These are phyloP conservation scores for cucumber (Cucumis sativus) DNA, from an alignment of 306 rosid species.

Conservation along the genomic window DNA sequence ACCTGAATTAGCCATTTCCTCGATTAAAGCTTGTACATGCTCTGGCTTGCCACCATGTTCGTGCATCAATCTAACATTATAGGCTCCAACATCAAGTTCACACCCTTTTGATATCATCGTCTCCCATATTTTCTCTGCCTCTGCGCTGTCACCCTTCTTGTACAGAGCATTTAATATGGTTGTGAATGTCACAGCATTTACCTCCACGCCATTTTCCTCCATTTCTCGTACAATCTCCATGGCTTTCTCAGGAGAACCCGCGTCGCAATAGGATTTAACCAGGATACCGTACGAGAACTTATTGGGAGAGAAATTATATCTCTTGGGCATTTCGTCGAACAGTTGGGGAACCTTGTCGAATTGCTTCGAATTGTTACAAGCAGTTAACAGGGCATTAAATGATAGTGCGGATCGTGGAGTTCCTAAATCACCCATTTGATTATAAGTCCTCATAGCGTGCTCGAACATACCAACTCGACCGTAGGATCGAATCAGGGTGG, in stretches of 20 bases:
- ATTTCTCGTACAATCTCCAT: conserved; percentile 19
- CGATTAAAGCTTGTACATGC: conserved; percentile 30
- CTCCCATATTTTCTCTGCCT: conserved; percentile 49
- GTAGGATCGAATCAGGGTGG: conserved; percentile 55
- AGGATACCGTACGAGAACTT: conserved; percentile 45
- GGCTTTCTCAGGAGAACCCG: conserved; percentile 30
- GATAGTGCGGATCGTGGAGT: conserved; percentile 46
- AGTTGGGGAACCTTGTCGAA: conserved; percentile 29
- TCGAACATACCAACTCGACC: conserved; percentile 52
- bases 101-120: conserved; percentile 39
- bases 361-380: conserved; percentile 25
- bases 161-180: conserved; percentile 36
- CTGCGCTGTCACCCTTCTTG: conserved; percentile 32
- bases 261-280: conserved; percentile 32
- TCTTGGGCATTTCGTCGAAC: conserved; percentile 44
- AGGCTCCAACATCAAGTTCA: conserved; percentile 33
- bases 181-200: conserved; percentile 37
- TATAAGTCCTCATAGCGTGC: conserved; percentile 35
- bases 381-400: conserved; percentile 43
- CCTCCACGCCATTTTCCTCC: conserved; percentile 35
- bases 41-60: conserved; percentile 36
- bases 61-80: conserved; percentile 40
- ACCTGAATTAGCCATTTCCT: conserved; percentile 42
- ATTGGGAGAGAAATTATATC: conserved; percentile 29
- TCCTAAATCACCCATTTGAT: conserved; percentile 46